Base-by-base conservation (phyloP, 352 stramenopile genomes). In the Phytopythium delawarense region DNA sequence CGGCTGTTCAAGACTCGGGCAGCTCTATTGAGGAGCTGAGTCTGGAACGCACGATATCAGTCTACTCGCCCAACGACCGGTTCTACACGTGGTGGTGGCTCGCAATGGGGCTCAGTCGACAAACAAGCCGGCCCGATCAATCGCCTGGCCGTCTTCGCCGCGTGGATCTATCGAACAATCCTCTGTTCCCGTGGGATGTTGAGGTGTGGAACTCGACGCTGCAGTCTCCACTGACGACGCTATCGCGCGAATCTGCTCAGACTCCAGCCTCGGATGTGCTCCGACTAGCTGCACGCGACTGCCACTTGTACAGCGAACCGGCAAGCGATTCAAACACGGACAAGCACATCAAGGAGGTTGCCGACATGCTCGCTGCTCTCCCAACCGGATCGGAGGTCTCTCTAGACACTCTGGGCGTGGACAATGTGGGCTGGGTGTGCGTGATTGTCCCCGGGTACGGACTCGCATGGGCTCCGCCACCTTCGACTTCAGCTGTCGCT, bases 1-100 rank as follows among this genome's bases (percentile, higher is more conserved):
- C 71, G 13, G 71, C 71, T 0, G 64, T 76, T n/a, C 60, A 66
- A 9, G n/a, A 51, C 21, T 25, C 54, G 13, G 16, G 21, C 18
- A 30, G 21, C 23, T 40, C 37, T 25, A 37, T 60, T 7, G 21
- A 49, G 18, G 54, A 60, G 39, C 54, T 60, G 3, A 51, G 54
- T 37, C 37, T 60, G 0, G 54, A 39, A 3, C 37, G 42, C 23
- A 60, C 39, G 7, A 11, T 60, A 6, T 60, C 54, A 1, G 20
- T 52, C 11, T 1, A 25, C 23, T n/a, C 40, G 9, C 54, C 39
- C 8, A 32, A 40, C 23, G 39, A 49, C 21, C 39, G 39, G 8
- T 28, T 25, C 6, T 50, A 39, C 23, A 18, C 20, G 20, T 63
- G 57, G 57, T 5, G 45, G n/a, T 63, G 44, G 57, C 21, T 63